Percentiles rank a stretch among this genome's conserved stretches.
These are phyloP conservation scores for Steccherinum ochraceum DNA, from an alignment of 768 basidiomycete species.

Conservation along the genomic window DNA sequence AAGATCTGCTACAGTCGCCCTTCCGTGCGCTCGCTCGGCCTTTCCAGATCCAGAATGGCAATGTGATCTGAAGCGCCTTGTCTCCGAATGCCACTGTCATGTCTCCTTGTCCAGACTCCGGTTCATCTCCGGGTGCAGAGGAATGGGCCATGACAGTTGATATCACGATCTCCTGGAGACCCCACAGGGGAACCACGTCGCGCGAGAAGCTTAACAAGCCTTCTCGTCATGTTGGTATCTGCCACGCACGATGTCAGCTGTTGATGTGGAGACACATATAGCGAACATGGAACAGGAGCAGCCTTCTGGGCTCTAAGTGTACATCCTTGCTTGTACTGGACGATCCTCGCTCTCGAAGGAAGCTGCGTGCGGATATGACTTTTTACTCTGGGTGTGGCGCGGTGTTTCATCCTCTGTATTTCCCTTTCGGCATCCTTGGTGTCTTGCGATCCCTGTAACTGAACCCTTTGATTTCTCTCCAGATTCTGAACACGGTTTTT, in stretches of 20 bases:
- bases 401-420: neutral
- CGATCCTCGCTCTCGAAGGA: too few species aligned
- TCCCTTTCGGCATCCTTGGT: neutral
- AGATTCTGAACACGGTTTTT: constrained; percentile 59
- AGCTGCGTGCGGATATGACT: too few species aligned
- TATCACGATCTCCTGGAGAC: neutral
- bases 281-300: too few species aligned
- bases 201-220: neutral
- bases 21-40: too few species aligned
- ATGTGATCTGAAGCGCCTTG: neutral
- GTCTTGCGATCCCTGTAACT: too few species aligned
- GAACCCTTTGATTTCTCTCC: too few species aligned
- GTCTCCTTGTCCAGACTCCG: neutral
- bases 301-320: too few species aligned
- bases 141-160: neutral
- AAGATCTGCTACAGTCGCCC: too few species aligned
- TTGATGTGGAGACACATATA: neutral
- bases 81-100: neutral
- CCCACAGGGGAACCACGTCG: neutral
- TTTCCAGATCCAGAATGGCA: too few species aligned
- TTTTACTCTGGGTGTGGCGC: neutral
- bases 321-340: too few species aligned
- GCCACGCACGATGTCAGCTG: neutral
- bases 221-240: neutral
- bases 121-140: neutral